These are phyloP conservation scores for Tetraselmis chui DNA, from an alignment of 139 green algal species.

Conservation along the genomic window DNA sequence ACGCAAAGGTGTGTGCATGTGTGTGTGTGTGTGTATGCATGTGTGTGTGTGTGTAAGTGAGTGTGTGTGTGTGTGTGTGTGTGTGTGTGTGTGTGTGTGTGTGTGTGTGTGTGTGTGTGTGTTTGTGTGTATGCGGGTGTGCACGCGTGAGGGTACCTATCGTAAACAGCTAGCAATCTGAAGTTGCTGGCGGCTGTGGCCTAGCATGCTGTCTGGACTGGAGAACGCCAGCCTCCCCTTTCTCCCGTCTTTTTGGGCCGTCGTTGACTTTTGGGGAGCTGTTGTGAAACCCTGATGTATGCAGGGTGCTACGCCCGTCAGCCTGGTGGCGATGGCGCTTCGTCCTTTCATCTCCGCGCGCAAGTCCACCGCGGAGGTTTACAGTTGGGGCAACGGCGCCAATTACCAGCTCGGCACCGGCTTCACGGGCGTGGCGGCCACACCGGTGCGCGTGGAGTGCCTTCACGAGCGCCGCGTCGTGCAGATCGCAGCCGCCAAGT, in stretches of 20 bases:
- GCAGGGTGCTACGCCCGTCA: too few species aligned
- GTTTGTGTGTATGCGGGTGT: too few species aligned
- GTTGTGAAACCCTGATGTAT: too few species aligned
- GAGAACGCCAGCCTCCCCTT: background rate
- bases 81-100: background rate
- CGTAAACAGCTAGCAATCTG: slow-evolving; percentile 5
- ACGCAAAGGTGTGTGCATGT: slow-evolving; percentile 43
- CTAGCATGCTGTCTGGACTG: background rate
- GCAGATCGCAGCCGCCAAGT: slow-evolving; percentile 69
- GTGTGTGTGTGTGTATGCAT: background rate
- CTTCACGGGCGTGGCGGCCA: slow-evolving; percentile 42
- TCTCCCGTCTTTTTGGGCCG: slow-evolving; percentile 1
- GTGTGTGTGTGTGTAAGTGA: too few species aligned
- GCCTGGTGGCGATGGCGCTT: too few species aligned
- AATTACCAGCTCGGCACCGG: slow-evolving; percentile 93
- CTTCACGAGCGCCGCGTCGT: slow-evolving; percentile 38
- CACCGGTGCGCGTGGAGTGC: slow-evolving; percentile 52
- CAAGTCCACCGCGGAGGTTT: slow-evolving; percentile 40
- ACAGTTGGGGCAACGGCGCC: slow-evolving; percentile 78
- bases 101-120: background rate
- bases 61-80: background rate
- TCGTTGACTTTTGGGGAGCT: background rate
- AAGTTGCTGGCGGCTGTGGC: background rate
- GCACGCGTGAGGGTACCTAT: slow-evolving; percentile 36
- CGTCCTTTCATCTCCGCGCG: background rate